Evolutionary conservation across 306 rosid species (phyloP).

Genomic region (Acacia melanoxylon): DNA sequence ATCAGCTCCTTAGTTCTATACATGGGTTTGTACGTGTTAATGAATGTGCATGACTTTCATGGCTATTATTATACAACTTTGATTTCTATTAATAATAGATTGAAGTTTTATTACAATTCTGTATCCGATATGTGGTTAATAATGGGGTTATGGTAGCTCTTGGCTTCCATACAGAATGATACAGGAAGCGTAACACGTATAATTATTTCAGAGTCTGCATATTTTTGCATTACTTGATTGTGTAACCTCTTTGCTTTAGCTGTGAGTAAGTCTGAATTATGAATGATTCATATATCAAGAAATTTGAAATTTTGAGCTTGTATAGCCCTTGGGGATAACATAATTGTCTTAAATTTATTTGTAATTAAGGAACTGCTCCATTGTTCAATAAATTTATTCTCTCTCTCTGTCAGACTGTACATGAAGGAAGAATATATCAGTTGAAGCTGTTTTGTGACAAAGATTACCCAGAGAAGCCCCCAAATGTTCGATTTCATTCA

Average conservation of each 20-base stretch:
- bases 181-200: background rate
- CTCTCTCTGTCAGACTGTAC: conserved; percentile 70
- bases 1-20: background rate
- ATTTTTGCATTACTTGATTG: background rate
- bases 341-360: conserved; percentile 1
- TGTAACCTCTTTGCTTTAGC: background rate
- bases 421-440: conserved; percentile 98
- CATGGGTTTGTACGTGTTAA: background rate
- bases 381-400: conserved; percentile 23
- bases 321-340: background rate
- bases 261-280: background rate
- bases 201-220: background rate
- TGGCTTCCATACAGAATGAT: background rate
- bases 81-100: background rate
- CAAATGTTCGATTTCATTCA: conserved; percentile 97
- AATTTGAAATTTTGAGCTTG: background rate
- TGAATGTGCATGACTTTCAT: background rate
- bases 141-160: background rate
- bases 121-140: background rate
- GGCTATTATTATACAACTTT: conserved; percentile 1
- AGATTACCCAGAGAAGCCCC: conserved; percentile 99
- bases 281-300: background rate
- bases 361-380: conserved; percentile 23
- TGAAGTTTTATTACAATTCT: background rate
- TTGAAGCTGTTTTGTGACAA: conserved; percentile 98